Conservation (phyloP, 805 yeast species). For the Sugiyamaella americana region DNA sequence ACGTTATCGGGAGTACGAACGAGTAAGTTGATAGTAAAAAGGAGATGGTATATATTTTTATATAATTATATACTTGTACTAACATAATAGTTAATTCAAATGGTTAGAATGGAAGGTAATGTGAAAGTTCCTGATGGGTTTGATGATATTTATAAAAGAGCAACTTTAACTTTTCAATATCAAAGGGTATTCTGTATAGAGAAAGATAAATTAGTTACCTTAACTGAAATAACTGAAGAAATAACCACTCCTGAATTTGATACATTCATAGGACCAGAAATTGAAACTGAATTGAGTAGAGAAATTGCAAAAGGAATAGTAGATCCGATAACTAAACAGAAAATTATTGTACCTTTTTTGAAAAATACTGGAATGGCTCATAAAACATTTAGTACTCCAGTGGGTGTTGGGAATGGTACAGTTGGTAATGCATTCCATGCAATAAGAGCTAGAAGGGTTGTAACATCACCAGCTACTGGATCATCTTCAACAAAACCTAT, state of each 20-base stretch:
- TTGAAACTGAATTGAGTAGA: slow-evolving; percentile 44
- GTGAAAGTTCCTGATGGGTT: slow-evolving; percentile 50
- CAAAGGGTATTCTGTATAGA: slow-evolving; percentile 82
- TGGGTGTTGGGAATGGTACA: background rate
- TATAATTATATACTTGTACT: background rate
- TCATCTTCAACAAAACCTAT: background rate
- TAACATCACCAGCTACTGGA: background rate
- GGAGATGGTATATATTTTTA: background rate
- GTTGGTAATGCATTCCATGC: background rate
- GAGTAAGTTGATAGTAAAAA: slow-evolving; percentile 21
- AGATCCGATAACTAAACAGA: slow-evolving; percentile 54
- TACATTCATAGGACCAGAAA: slow-evolving; percentile 29
- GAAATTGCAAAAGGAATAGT: slow-evolving; percentile 58
- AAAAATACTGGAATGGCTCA: slow-evolving; percentile 1
- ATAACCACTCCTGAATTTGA: slow-evolving; percentile 19
- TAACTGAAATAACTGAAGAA: slow-evolving; percentile 46
- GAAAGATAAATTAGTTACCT: slow-evolving; percentile 42
- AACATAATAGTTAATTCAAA: slow-evolving; percentile 18
- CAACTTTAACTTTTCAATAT: slow-evolving; percentile 71
- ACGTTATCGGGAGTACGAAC: slow-evolving; percentile 45
- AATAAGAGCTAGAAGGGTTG: background rate
- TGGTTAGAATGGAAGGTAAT: slow-evolving; percentile 53
- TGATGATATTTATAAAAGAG: slow-evolving; percentile 53
- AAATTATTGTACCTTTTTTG: slow-evolving; percentile 26
- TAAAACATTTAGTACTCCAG: slow-evolving; percentile 7